Base-by-base conservation (phyloP, 2,329 filamentous ascomycete species). In the Fusarium euwallaceae region DNA sequence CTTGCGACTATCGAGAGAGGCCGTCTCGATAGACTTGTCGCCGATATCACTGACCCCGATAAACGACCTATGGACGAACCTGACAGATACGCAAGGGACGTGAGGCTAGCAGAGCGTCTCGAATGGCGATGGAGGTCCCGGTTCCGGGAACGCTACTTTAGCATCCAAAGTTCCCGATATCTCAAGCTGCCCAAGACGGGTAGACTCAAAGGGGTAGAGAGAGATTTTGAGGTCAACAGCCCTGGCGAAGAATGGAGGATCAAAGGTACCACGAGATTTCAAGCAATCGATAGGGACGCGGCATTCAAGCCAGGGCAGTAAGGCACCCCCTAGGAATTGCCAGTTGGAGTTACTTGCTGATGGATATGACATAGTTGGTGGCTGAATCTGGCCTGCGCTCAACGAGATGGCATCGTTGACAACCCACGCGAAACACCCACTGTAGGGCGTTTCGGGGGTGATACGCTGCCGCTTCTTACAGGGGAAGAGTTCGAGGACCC, bases 371-470 rank as follows among this genome's bases (percentile, higher is more conserved):
- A 11, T 64, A 91, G 89, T 65, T 91, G 87, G 89, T 91, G 89
- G 88, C 78, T 89, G 20, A 88, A 89, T 63, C 82, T 90, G 36
- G 85, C 87, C 39, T 90, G 88, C 73, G 89, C 88, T 3, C 83
- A 87, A 68, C 85, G 88, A 32, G 89, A 91, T 73, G 88, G 89
- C 22, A 87, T 91, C 20, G 84, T 89, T 10, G 82, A 81, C 9
- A 84, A 81, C 62, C 82, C 83, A 14, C 72, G 80, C 4, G 86
- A 89, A 71, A 84, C 73, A 16, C 83, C 87, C 0, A 88, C 87
- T 11, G 85, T 82, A 66, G 86, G 86, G 8, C 81, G 81, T 41
- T 88, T 88, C 69, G 84, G 85, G 10, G 80, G 86, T 56, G 81
- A 84, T 3, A 84, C 86, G 2, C 79, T 91, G n/a, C 87, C 88